Conservation (phyloP, 202 grass and related monocot species). For the Musa balbisiana region DNA sequence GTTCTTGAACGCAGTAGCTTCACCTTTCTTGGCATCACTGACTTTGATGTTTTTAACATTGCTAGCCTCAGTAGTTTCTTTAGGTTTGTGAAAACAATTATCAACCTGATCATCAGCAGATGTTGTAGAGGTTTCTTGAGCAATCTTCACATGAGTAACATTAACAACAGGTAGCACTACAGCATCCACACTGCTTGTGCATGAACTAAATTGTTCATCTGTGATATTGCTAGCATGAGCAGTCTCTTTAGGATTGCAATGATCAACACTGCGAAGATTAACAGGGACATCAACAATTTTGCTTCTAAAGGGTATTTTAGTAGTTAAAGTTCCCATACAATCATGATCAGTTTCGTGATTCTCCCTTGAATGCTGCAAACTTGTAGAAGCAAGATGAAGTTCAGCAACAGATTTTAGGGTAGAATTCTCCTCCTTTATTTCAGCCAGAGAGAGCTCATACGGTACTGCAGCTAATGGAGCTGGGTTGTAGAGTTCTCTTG, state of each 20-base stretch:
- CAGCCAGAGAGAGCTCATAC: slow-evolving; percentile 25
- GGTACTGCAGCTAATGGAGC: slow-evolving; percentile 21
- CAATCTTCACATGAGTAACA: slow-evolving; percentile 17
- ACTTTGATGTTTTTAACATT: slow-evolving; percentile 23
- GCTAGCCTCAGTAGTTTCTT: slow-evolving; percentile 21
- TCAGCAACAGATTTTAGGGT: not conserved
- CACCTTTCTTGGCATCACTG: slow-evolving; percentile 14
- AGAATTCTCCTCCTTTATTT: slow-evolving; percentile 18
- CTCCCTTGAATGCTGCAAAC: not conserved
- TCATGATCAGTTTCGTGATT: not conserved
- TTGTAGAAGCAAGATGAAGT: not conserved
- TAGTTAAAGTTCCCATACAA: not conserved
- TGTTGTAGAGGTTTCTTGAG: slow-evolving; percentile 20
- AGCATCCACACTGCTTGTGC: not conserved
- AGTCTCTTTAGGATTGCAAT: not conserved
- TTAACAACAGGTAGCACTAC: not conserved
- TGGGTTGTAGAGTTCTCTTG: slow-evolving; percentile 19
- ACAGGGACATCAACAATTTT: no score
- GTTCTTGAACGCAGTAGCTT: slow-evolving; percentile 1
- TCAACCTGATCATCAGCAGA: slow-evolving; percentile 19
- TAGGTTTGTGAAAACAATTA: slow-evolving; percentile 26
- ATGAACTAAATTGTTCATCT: not conserved
- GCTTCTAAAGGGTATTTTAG: not conserved
- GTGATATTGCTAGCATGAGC: not conserved
- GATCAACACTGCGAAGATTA: no score